phyloP scores from a whole-genome alignment of 345 rosid species.

The Brassica nigra region DNA sequence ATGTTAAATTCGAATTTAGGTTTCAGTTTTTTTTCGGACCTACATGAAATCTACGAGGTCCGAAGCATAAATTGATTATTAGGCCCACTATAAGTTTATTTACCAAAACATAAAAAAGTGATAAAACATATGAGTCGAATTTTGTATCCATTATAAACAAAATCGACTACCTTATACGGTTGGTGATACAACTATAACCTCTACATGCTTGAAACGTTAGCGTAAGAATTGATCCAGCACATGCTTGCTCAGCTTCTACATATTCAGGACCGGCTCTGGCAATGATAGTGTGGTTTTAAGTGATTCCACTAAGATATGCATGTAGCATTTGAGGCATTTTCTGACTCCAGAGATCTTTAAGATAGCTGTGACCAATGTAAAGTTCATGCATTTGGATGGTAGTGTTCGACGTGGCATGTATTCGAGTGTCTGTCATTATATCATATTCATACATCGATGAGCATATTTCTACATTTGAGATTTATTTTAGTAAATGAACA shows the following conservation, averaged over 20 bases:
- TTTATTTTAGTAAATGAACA: background rate
- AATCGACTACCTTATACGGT: too few species aligned
- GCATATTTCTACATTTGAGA: background rate
- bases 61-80: too few species aligned
- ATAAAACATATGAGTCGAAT: too few species aligned
- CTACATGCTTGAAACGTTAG: too few species aligned
- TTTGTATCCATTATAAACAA: too few species aligned
- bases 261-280: background rate
- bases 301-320: background rate
- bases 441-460: background rate
- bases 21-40: too few species aligned
- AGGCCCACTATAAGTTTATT: too few species aligned
- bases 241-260: background rate
- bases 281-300: background rate
- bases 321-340: background rate
- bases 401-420: background rate
- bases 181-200: too few species aligned
- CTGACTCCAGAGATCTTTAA: background rate
- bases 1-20: too few species aligned
- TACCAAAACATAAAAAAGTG: too few species aligned
- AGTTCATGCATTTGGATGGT: background rate
- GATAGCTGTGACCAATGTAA: background rate
- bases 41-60: too few species aligned
- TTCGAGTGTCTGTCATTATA: background rate
- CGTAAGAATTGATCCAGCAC: background rate